Conservation (phyloP, 768 basidiomycete species). For the Trametopsis cervina region DNA sequence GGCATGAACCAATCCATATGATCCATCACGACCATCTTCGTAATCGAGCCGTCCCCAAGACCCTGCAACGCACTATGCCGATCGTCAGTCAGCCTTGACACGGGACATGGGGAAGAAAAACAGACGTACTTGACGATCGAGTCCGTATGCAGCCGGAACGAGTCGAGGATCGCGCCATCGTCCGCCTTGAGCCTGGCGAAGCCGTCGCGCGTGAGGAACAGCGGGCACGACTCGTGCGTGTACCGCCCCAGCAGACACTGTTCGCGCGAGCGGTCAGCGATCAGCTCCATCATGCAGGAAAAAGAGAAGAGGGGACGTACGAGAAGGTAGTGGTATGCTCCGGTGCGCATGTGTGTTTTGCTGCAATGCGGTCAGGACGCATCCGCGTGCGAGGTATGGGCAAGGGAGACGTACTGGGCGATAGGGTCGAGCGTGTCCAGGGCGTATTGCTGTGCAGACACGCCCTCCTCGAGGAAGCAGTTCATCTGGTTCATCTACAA, state of each 20-base stretch:
- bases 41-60: constrained; percentile 41
- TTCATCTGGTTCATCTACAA: constrained; percentile 27
- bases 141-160: constrained; percentile 68
- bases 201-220: constrained; percentile 55
- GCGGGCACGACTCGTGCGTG: constrained; percentile 50
- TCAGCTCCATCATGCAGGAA: background rate
- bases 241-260: constrained; percentile 46
- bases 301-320: constrained; percentile 1
- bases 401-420: constrained; percentile 16
- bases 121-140: constrained; percentile 53
- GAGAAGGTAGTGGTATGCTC: constrained; percentile 15
- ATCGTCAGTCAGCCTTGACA: background rate
- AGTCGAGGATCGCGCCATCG: constrained; percentile 36
- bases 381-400: background rate
- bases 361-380: background rate
- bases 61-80: constrained; percentile 36
- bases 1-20: constrained; percentile 56
- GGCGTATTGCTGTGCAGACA: constrained; percentile 22
- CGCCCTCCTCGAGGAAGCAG: constrained; percentile 27
- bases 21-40: constrained; percentile 67
- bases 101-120: background rate
- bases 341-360: constrained; percentile 12
- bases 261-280: background rate
- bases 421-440: constrained; percentile 25
- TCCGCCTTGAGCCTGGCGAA: constrained; percentile 47